Percentiles rank a stretch among this genome's conserved stretches.
These are phyloP conservation scores for Rhizopus sp. DNA, from an alignment of 371 early-diverging fungal genomes.

Conservation along the genomic window DNA sequence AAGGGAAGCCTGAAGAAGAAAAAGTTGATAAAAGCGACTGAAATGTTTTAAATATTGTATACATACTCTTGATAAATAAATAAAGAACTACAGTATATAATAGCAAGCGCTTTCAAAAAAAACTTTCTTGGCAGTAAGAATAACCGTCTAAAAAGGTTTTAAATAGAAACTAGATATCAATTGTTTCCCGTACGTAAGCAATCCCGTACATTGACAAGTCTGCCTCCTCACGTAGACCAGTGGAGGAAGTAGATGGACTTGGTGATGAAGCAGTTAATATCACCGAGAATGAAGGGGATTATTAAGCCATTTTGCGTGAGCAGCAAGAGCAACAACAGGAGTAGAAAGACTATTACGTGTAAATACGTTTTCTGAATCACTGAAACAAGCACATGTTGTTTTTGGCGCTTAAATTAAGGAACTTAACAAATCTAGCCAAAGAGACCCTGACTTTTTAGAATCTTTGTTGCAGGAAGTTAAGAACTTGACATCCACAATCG, in stretches of 20 bases:
- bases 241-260: not conserved
- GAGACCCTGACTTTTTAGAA: not conserved
- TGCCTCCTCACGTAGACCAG: not conserved
- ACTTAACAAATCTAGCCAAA: not conserved
- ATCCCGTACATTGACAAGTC: not conserved
- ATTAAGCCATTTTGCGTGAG: not conserved
- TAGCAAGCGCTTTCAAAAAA: no score
- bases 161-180: no score
- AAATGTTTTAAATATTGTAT: conserved; percentile 6
- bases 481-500: not conserved
- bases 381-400: not conserved
- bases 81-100: no score
- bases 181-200: not conserved
- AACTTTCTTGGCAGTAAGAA: no score
- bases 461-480: not conserved
- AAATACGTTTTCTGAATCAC: not conserved
- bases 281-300: not conserved
- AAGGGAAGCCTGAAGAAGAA: conserved; percentile 7
- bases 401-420: not conserved
- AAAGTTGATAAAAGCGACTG: conserved; percentile 6
- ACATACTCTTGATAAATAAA: no score
- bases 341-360: not conserved
- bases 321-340: no score
- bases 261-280: not conserved
- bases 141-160: no score